Percentiles rank a stretch among this genome's conserved stretches.
Conservation (phyloP, 1,284 basidiomycete genomes). For the Papiliotrema nemorosa region DNA sequence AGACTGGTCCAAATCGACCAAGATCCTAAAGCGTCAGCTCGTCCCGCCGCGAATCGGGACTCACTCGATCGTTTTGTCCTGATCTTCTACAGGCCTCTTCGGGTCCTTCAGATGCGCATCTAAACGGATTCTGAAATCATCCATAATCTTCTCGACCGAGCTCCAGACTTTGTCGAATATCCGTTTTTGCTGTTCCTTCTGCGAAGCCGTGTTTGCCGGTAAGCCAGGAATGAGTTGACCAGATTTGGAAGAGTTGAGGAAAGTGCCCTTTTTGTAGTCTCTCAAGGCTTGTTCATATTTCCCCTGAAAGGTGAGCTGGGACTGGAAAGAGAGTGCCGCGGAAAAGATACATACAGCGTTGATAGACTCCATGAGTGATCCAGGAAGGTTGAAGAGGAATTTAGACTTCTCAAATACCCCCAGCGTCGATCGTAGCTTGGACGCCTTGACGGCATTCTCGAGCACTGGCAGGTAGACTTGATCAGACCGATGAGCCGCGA, state of each 20-base stretch:
- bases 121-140: conserved; percentile 80
- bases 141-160: conserved; percentile 91
- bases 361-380: conserved; percentile 83
- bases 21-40: conserved; percentile 56
- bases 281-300: conserved; percentile 89
- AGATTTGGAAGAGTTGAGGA: conserved; percentile 80
- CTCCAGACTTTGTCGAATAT: conserved; percentile 96
- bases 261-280: conserved; percentile 96
- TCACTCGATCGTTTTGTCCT: conserved; percentile 95
- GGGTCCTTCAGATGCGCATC: conserved; percentile 74
- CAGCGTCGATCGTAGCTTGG: conserved; percentile 86
- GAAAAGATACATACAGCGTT: conserved; percentile 64
- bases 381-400: conserved; percentile 97
- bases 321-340: not conserved
- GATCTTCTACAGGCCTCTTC: conserved; percentile 77
- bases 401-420: conserved; percentile 95
- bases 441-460: conserved; percentile 92
- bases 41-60: conserved; percentile 28
- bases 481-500: conserved; percentile 80
- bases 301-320: conserved; percentile 56
- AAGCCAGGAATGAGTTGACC: conserved; percentile 66
- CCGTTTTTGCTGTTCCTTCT: conserved; percentile 73
- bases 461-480: conserved; percentile 95
- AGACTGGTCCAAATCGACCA: conserved; percentile 73
- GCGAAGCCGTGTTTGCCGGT: conserved; percentile 54